Conservation (phyloP, 805 yeast genomes). For the Candida krabiensis region DNA sequence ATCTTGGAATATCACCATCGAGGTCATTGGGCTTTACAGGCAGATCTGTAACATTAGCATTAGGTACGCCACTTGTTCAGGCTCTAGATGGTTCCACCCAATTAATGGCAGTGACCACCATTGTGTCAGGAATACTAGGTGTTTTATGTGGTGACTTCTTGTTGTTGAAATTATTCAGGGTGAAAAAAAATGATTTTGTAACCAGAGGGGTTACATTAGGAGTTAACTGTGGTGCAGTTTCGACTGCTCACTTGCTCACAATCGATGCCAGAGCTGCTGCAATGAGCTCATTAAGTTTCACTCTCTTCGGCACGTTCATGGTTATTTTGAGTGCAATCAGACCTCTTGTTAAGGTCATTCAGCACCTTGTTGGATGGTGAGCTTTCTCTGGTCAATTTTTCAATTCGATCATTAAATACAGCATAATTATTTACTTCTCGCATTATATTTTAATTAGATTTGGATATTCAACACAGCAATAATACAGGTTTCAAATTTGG, state of each 20-base stretch:
- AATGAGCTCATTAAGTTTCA: conserved; percentile 69
- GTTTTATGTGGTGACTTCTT: conserved; percentile 64
- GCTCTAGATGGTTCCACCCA: conserved; percentile 68
- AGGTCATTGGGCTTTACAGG: conserved; percentile 76
- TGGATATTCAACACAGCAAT: too few species aligned
- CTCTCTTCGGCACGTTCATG: conserved; percentile 72
- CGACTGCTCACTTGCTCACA: conserved; percentile 70
- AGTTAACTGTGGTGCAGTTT: conserved; percentile 78
- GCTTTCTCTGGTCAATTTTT: too few species aligned
- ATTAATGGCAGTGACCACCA: conserved; percentile 76
- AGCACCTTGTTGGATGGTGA: conserved; percentile 46
- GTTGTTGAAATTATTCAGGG: conserved; percentile 42
- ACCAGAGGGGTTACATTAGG: conserved; percentile 78
- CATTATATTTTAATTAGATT: too few species aligned
- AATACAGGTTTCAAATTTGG: too few species aligned
- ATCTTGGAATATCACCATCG: conserved; percentile 59
- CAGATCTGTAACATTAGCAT: conserved; percentile 73
- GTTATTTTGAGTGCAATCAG: conserved; percentile 63
- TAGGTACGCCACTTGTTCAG: conserved; percentile 73
- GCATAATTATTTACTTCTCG: too few species aligned
- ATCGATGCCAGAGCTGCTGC: conserved; percentile 81
- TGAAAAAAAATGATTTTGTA: conserved; percentile 64
- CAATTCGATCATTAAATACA: too few species aligned
- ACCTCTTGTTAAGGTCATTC: conserved; percentile 49
- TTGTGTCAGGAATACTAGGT: conserved; percentile 73